These are phyloP conservation scores for Nakazawaea anatomiae DNA, from an alignment of 805 yeast species.

Conservation along the genomic window DNA sequence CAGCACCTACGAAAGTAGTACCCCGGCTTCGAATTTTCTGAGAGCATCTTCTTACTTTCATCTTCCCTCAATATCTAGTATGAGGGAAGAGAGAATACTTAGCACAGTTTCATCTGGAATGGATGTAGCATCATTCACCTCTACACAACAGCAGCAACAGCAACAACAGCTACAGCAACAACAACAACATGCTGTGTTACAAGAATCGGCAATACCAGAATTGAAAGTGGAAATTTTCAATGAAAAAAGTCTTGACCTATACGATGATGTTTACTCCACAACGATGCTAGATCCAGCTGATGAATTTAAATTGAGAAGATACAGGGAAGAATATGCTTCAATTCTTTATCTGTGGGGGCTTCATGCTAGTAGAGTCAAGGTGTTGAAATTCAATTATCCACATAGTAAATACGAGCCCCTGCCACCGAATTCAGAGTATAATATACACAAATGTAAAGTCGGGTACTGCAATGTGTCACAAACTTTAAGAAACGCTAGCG, in stretches of 20 bases:
- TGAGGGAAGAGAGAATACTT: neutral
- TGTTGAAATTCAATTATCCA: conserved; percentile 59
- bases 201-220: conserved; percentile 13
- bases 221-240: conserved; percentile 45
- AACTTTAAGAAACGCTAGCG: neutral
- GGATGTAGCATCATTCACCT: neutral
- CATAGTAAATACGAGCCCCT: conserved; percentile 14
- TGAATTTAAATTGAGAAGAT: conserved; percentile 28
- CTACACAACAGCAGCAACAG: neutral
- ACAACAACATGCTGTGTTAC: too few species aligned
- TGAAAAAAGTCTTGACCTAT: conserved; percentile 34
- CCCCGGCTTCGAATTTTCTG: neutral
- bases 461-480: conserved; percentile 20
- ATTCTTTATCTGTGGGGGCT: conserved; percentile 80
- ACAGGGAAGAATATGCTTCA: conserved; percentile 69
- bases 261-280: conserved; percentile 34
- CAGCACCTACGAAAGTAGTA: neutral
- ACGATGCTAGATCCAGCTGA: conserved; percentile 36
- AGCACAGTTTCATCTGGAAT: neutral
- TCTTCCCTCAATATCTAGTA: neutral
- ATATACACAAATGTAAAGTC: conserved; percentile 29
- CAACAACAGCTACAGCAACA: neutral
- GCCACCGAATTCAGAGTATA: conserved; percentile 19
- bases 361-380: conserved; percentile 71
- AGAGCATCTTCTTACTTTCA: conserved; percentile 2